Percentiles rank a stretch among this genome's conserved stretches.
Evolutionary conservation across 202 grass and related monocot genomes (phyloP).

Genomic region (Setaria viridis): DNA sequence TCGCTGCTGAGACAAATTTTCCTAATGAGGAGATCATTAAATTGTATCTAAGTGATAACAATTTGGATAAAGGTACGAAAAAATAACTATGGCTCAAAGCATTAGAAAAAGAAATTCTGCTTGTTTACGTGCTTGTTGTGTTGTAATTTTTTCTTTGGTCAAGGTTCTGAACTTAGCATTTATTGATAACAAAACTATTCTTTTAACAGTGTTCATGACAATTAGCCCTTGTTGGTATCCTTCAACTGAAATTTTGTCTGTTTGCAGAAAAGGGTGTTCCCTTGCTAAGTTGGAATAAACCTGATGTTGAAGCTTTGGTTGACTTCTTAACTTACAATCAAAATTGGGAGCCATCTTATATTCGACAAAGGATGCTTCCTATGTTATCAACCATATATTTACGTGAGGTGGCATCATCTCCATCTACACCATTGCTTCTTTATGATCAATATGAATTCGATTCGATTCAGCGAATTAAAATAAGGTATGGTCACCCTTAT

Average conservation of each 20-base stretch:
- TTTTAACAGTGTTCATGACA: neutral
- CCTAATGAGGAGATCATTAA: slow-evolving; percentile 92
- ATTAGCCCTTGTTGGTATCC: neutral
- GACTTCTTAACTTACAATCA: slow-evolving; percentile 79
- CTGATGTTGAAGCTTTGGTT: slow-evolving; percentile 78
- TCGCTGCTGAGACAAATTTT: slow-evolving; percentile 77
- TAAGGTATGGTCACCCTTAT: slow-evolving; percentile 69
- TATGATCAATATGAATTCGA: slow-evolving; percentile 85
- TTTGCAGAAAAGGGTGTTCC: slow-evolving; percentile 67
- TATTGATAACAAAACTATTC: neutral
- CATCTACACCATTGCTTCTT: slow-evolving; percentile 57
- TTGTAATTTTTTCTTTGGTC: neutral
- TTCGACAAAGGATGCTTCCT: slow-evolving; percentile 82
- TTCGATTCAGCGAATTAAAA: slow-evolving; percentile 80
- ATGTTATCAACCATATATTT: slow-evolving; percentile 90
- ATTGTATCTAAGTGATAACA: slow-evolving; percentile 77
- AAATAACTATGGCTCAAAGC: neutral
- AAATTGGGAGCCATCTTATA: slow-evolving; percentile 87
- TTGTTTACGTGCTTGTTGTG: neutral
- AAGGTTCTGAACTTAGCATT: neutral
- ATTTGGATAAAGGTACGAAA: slow-evolving; percentile 58
- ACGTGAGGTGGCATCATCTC: slow-evolving; percentile 59
- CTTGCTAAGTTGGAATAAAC: slow-evolving; percentile 71
- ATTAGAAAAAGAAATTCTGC: slow-evolving; percentile 10
- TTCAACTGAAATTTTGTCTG: slow-evolving; percentile 16